phyloP scores from a whole-genome alignment of 768 basidiomycete genomes.

The Sarcodon aspratus region DNA sequence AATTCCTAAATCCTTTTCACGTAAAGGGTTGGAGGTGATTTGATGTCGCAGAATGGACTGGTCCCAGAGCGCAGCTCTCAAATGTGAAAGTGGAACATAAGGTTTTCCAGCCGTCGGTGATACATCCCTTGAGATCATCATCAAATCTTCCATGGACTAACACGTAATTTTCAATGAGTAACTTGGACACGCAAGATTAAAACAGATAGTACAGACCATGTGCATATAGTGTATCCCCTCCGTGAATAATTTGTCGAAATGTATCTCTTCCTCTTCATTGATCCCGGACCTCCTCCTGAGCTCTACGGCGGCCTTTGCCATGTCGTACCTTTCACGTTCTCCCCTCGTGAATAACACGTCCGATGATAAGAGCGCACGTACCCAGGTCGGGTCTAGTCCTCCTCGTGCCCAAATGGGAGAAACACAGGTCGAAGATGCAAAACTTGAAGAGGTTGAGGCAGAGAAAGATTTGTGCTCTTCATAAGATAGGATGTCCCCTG shows the following conservation, averaged over 20 bases:
- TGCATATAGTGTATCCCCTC: constrained; percentile 78
- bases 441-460: constrained; percentile 3
- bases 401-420: constrained; percentile 57
- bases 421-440: constrained; percentile 8
- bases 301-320: constrained; percentile 69
- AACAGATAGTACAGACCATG: constrained; percentile 42
- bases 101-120: constrained; percentile 60
- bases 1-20: constrained; percentile 59
- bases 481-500: constrained; percentile 57
- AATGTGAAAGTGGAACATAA: constrained; percentile 52
- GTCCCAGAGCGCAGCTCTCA: constrained; percentile 77
- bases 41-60: constrained; percentile 56
- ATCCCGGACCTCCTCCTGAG: constrained; percentile 35
- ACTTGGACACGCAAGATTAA: constrained; percentile 1
- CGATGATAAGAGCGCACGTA: constrained; percentile 60
- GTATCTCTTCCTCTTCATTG: constrained; percentile 50
- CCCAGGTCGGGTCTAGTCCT: constrained; percentile 65
- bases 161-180: constrained; percentile 5
- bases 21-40: constrained; percentile 30
- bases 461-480: constrained; percentile 32
- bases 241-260: constrained; percentile 62
- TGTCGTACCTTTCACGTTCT: constrained; percentile 72
- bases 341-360: constrained; percentile 72
- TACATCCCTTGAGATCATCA: constrained; percentile 59
- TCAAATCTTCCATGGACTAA: constrained; percentile 72